Evolutionary conservation across 331 rosid species (phyloP), one percentile per base, ranked within the genome.

Genomic region (Rosa hybrid): DNA sequence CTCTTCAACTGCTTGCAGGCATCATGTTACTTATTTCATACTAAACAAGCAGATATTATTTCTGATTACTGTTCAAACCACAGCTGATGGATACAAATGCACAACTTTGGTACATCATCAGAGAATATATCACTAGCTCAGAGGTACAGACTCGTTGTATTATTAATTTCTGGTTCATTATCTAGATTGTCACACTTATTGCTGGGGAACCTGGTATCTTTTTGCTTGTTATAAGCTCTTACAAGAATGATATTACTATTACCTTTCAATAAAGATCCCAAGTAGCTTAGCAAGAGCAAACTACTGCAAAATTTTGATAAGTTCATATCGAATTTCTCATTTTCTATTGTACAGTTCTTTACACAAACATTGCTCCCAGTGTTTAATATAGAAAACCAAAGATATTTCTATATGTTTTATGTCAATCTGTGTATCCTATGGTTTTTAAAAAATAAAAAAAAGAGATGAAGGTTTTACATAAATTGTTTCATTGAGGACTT

Each of bases 41-140:
- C 48, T 77, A 13, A 16, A 12, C 2, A 75, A 65, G 45, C 8
- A 12, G 78, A 80, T 77, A 68, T 74, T 53, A 54, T 79, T 48
- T 77, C 75, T 86, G 57, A 83, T 81, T 39, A 68, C 65, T 80
- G 48, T 82, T 81, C 83, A 74, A 80, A 83, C 84, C 50, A 53
- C 92, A 95, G 99, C 86, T 95, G 84, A 92, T 93, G 96, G 98
- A 95, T 85, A 95, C 93, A 85, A 95, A 90, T 81, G 98, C 98
- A 49, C 99, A 95, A 76, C 96, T 93, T 75, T 93, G 99, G 98
- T 93, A 93, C 84, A 91, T 93, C 88, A 92, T 95, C 83, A 91
- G 97, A 85, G 99, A 95, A 80, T 95, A 95, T 78, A 95, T 95
- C 80, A 87, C 97, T 78, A 95, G 91, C 86, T 89, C 99, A 3